Base-by-base conservation (phyloP, 2,329 filamentous ascomycete species). In the Xylariaceae sp. region DNA sequence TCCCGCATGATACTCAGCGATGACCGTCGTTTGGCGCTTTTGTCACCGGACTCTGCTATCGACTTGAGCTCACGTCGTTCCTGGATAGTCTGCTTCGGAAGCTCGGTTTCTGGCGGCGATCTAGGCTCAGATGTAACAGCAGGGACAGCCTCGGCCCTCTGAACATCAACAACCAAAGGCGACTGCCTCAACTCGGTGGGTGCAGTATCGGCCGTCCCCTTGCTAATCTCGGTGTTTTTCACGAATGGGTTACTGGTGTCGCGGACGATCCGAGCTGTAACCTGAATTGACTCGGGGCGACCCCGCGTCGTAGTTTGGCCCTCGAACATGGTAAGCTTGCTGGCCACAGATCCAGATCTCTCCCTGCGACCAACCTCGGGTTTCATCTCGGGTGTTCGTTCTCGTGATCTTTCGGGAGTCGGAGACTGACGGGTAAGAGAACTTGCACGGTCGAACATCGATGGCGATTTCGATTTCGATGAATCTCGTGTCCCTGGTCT, bases 191-290 rank as follows among this genome's bases (percentile, higher is more conserved):
- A 61, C 15, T 81, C 73, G 30, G 77, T 48, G 4, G 69, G 67
- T 29, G 57, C 60, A 46, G 67, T 73, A 15, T 79, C 76, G 2
- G 58, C 61, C 15, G 59, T 55, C 38, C 72, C 69, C 29, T 60
- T 64, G 2, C 62, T 63, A 2, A 61, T 52, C 15, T 76, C 73
- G 2, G 67, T 56, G 16, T 60, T 59, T 43, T 61, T 66, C 4
- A 64, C 61, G 32, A 66, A 64, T 16, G 60, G 61, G 26, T 76
- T 68, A 16, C 59, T 62, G 9, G 75, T 69, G 50, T 86, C 85
- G 36, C 88, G 81, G 29, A 95, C 71, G 48, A 95, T 95, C 38
- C 84, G 81, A 37, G 90, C 87, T 15, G 86, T 93, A 9, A 95
- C 89, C 34, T 89, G 90, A n/a, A 95, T 80, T 1, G 88, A 90